Conservation (phyloP, 1,284 basidiomycete species). For the Tilletia indica region DNA sequence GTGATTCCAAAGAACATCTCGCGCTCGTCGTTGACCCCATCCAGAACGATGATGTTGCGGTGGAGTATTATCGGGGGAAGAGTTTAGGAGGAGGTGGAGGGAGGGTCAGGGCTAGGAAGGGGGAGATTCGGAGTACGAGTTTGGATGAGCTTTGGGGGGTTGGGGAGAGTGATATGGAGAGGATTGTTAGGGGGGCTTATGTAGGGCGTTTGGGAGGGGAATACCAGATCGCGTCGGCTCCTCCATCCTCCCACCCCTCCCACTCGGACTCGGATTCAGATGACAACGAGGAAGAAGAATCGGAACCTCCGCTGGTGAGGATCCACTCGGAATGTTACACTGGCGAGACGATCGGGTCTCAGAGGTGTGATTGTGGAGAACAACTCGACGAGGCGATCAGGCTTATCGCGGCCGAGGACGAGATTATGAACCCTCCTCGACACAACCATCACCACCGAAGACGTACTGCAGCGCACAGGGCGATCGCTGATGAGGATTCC, state of each 20-base stretch:
- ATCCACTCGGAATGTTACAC: constrained; percentile 99
- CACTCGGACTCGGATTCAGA: constrained; percentile 49
- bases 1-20: constrained; percentile 89
- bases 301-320: constrained; percentile 71
- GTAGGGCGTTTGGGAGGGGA: constrained; percentile 73
- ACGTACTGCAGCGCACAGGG: too few species aligned
- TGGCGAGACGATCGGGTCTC: constrained; percentile 94
- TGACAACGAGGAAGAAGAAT: constrained; percentile 43
- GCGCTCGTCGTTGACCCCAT: constrained; percentile 81
- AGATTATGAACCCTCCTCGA: constrained; percentile 12
- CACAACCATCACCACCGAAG: constrained; percentile 27
- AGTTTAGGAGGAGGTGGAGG: neutral
- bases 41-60: constrained; percentile 38
- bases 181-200: constrained; percentile 90
- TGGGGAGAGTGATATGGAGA: constrained; percentile 86
- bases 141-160: constrained; percentile 84
- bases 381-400: constrained; percentile 95
- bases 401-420: constrained; percentile 64
- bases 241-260: constrained; percentile 40
- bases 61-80: neutral
- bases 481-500: too few species aligned
- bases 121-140: constrained; percentile 71
- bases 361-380: constrained; percentile 98
- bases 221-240: constrained; percentile 63
- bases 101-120: constrained; percentile 26